Conservation (phyloP, 2,329 filamentous ascomycete species). For the Bipolaris sorokiniana region DNA sequence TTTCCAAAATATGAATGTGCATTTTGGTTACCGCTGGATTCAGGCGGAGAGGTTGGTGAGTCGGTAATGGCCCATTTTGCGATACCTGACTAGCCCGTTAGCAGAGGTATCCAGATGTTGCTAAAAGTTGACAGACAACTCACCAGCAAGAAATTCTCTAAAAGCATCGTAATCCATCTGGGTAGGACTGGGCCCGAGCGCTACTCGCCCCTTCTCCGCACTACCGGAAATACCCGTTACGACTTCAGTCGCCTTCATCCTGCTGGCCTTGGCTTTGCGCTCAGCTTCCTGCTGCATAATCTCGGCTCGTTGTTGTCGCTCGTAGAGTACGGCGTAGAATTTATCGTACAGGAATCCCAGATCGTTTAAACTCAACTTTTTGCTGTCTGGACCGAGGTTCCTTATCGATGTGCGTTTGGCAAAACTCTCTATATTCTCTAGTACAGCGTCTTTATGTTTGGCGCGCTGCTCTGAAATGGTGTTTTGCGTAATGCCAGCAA, state of each 20-base stretch:
- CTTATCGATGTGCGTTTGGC: slow-evolving; percentile 95
- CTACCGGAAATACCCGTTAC: slow-evolving; percentile 55
- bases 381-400: slow-evolving; percentile 95
- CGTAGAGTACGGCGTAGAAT: slow-evolving; percentile 91
- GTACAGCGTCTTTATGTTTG: slow-evolving; percentile 91
- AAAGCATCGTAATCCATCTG: slow-evolving; percentile 98
- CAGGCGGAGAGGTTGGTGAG: slow-evolving; percentile 68
- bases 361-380: slow-evolving; percentile 83
- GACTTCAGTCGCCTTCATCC: slow-evolving; percentile 59
- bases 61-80: slow-evolving; percentile 94
- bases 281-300: slow-evolving; percentile 70
- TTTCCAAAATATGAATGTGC: slow-evolving; percentile 65
- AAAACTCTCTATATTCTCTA: slow-evolving; percentile 96
- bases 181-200: slow-evolving; percentile 84
- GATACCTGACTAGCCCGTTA: slow-evolving; percentile 61
- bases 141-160: slow-evolving; percentile 82
- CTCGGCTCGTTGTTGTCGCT: slow-evolving; percentile 81
- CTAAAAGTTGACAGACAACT: slow-evolving; percentile 10
- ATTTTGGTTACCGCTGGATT: slow-evolving; percentile 57
- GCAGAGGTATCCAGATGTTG: neutral
- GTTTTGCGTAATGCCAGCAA: slow-evolving; percentile 90
- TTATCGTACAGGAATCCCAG: slow-evolving; percentile 90
- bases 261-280: slow-evolving; percentile 71
- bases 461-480: slow-evolving; percentile 87
- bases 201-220: slow-evolving; percentile 84